A percentile compares a stretch with the other conserved stretches of the same genome.
These are phyloP conservation scores for Lithospermum erythrorhizon DNA, from an alignment of 257 asterid species.

Conservation along the genomic window DNA sequence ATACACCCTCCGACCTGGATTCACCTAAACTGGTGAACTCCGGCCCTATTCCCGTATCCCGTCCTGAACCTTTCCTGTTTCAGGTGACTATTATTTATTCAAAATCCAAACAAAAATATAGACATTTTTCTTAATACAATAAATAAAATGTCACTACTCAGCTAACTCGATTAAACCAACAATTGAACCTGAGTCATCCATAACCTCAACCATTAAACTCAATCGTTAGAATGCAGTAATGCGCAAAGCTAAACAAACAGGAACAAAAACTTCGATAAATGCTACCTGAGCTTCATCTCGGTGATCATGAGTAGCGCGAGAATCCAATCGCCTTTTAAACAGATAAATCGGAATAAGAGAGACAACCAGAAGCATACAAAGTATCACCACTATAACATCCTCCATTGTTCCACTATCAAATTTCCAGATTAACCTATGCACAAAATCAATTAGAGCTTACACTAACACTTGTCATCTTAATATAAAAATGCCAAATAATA, in stretches of 20 bases:
- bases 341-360: constrained; percentile 72
- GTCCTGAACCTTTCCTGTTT: too few relatives aligned
- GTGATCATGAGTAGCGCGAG: constrained; percentile 37
- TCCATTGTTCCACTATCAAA: constrained; percentile 37
- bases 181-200: too few relatives aligned
- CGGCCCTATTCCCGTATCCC: too few relatives aligned
- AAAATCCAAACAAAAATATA: not conserved
- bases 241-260: not conserved
- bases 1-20: too few relatives aligned
- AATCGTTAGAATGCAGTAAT: too few relatives aligned
- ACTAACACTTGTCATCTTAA: too few relatives aligned
- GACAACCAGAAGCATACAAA: constrained; percentile 57
- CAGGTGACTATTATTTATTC: too few relatives aligned
- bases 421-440: too few relatives aligned
- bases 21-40: too few relatives aligned
- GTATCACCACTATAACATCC: constrained; percentile 45
- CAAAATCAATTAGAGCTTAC: too few relatives aligned
- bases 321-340: constrained; percentile 68
- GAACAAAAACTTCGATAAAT: not conserved
- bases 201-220: too few relatives aligned
- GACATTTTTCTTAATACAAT: not conserved
- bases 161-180: not conserved
- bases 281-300: constrained; percentile 67
- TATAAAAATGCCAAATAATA: too few relatives aligned
- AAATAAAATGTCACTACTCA: not conserved